Evolutionary conservation across 2,329 filamentous ascomycete genomes (phyloP).

Genomic region (Beauveria medogensis): DNA sequence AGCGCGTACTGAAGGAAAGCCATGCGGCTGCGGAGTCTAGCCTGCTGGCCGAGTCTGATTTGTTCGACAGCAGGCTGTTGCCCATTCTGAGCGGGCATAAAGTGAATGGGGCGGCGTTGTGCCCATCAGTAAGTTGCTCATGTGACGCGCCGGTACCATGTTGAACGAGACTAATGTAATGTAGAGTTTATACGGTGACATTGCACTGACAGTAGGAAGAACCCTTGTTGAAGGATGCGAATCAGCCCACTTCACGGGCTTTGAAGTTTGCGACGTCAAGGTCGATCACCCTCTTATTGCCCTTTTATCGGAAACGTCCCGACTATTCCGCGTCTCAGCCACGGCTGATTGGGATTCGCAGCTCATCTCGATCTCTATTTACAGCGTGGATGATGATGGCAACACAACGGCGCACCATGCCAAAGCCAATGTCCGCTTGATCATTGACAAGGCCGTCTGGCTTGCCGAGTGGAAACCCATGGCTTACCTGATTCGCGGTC

Average conservation of each 20-base stretch:
- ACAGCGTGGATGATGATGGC: constrained; percentile 16
- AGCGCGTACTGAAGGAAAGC: background rate
- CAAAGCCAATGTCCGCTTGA: background rate
- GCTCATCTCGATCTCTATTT: constrained; percentile 15
- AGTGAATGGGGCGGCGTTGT: background rate
- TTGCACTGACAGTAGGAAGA: background rate
- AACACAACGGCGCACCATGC: constrained; percentile 7
- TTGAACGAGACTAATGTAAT: background rate
- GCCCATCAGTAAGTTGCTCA: background rate
- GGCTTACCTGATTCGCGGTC: background rate
- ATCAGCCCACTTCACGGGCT: constrained; percentile 9
- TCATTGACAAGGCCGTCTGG: background rate
- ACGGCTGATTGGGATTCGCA: constrained; percentile 13
- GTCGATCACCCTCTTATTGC: constrained; percentile 17
- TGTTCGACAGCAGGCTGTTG: background rate
- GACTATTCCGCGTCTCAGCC: constrained; percentile 15
- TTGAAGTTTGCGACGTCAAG: constrained; percentile 16
- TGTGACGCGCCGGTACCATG: background rate
- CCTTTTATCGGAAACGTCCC: constrained; percentile 11
- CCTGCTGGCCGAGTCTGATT: constrained; percentile 12
- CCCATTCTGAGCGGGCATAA: background rate
- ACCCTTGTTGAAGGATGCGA: background rate
- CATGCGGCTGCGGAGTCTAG: background rate
- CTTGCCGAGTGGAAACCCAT: background rate
- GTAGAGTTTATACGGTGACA: background rate